Conservation (phyloP, 306 rosid genomes). For the Fragaria ananassa region DNA sequence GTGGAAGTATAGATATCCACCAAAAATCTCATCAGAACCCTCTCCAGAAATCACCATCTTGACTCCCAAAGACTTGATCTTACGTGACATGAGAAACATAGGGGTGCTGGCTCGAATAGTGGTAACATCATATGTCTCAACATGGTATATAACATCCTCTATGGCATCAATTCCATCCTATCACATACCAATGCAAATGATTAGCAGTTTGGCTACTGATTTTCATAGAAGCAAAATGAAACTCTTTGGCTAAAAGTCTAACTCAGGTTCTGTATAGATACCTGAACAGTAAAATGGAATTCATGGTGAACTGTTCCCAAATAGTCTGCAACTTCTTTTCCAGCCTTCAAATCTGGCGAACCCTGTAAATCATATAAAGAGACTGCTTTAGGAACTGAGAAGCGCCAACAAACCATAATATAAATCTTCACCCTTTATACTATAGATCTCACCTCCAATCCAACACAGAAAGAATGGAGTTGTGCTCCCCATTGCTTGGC, state of each 20-base stretch:
- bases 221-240: not conserved
- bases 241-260: not conserved
- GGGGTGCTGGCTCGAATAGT: slow-evolving; percentile 97
- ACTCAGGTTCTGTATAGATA: slow-evolving; percentile 16
- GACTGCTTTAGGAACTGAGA: slow-evolving; percentile 7
- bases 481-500: slow-evolving; percentile 94
- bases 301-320: slow-evolving; percentile 93
- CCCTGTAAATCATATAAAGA: slow-evolving; percentile 48
- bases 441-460: slow-evolving; percentile 58
- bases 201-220: not conserved
- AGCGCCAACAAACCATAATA: not conserved
- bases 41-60: slow-evolving; percentile 97
- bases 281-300: slow-evolving; percentile 86
- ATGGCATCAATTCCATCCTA: slow-evolving; percentile 97
- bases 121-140: slow-evolving; percentile 94
- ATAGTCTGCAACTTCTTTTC: slow-evolving; percentile 85
- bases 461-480: slow-evolving; percentile 90
- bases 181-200: slow-evolving; percentile 12
- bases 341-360: slow-evolving; percentile 98
- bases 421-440: not conserved
- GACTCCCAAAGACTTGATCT: slow-evolving; percentile 93
- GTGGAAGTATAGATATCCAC: slow-evolving; percentile 94
- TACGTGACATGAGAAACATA: slow-evolving; percentile 92
- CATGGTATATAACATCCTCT: slow-evolving; percentile 88
- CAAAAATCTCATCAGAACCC: slow-evolving; percentile 96